Evolutionary conservation across 306 rosid species (phyloP).

Genomic region (Prunus mira): DNA sequence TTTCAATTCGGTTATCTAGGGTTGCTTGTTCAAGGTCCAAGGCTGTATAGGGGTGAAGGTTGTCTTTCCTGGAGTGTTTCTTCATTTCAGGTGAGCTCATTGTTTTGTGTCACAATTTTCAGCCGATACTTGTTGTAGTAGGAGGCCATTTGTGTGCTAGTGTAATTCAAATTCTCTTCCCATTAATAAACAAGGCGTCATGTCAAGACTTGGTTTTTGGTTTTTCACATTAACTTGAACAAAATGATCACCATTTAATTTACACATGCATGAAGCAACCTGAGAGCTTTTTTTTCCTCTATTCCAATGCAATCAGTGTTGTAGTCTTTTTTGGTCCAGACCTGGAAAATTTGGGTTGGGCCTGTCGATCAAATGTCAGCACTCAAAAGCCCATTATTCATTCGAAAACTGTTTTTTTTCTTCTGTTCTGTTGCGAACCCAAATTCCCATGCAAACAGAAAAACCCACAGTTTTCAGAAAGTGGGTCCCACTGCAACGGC

Average conservation of each 20-base stretch:
- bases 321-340: background rate
- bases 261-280: background rate
- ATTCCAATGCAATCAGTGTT: background rate
- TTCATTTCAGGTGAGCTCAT: background rate
- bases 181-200: background rate
- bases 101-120: background rate
- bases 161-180: background rate
- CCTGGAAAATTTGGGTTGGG: background rate
- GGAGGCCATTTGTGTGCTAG: background rate
- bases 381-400: background rate
- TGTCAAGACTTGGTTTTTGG: background rate
- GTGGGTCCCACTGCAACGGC: conserved; percentile 28
- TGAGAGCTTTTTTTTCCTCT: background rate
- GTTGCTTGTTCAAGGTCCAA: background rate
- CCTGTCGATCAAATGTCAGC: background rate
- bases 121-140: background rate
- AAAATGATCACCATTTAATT: background rate
- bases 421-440: background rate
- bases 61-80: background rate
- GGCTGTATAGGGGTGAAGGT: background rate
- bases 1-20: background rate
- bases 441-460: background rate
- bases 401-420: background rate
- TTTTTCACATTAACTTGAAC: background rate
- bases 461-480: background rate